Evolutionary conservation across 768 basidiomycete genomes (phyloP), one percentile per base, ranked within the genome.

Genomic region (Candolleomyces efflorescens): DNA sequence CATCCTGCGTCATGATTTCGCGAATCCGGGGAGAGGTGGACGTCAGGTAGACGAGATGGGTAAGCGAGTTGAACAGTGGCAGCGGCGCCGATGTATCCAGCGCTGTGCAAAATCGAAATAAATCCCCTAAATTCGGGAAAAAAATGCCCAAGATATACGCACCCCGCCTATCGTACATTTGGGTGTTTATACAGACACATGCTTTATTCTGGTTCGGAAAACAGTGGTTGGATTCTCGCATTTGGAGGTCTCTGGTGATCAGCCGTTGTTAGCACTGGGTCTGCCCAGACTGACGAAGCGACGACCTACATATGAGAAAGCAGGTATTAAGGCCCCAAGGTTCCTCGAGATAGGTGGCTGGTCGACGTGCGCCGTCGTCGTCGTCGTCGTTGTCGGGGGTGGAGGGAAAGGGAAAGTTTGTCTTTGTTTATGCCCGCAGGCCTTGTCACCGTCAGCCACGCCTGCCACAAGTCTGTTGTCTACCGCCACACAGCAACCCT

Each of bases 1-100:
- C 97, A 67, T 98, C 96, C 82, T 90, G 87, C 26, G 94, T 96
- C 83, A 99, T 91, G 64, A 97, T 98, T 74, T 99, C 97, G 58
- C 96, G 88, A 74, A 99, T 98, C 55, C 94, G 86, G 1, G 97
- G 95, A 0, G 95, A 97, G 5, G 97, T 98, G 0, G 93, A 94
- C 7, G 96, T 98, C 62, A 99, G 89, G 74, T 97, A 95, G 51
- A 91, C 90, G 56, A 98, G 88, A 75, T 97, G 94, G 27, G 92
- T 94, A 53, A 98, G 86, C 41, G 95, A 98, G 76, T 97, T 97
- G 78, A 95, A 70, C 45, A 73, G 65, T 38, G 74, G 73, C 60
- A 79, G 66, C 12, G 75, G 67, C 23, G 80, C 78, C 4, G 79
- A 76, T 17, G 82, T 82, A 66, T 82, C 83, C 58, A 84, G 69